phyloP scores from a whole-genome alignment of 306 rosid species.

The Argentina anserina region DNA sequence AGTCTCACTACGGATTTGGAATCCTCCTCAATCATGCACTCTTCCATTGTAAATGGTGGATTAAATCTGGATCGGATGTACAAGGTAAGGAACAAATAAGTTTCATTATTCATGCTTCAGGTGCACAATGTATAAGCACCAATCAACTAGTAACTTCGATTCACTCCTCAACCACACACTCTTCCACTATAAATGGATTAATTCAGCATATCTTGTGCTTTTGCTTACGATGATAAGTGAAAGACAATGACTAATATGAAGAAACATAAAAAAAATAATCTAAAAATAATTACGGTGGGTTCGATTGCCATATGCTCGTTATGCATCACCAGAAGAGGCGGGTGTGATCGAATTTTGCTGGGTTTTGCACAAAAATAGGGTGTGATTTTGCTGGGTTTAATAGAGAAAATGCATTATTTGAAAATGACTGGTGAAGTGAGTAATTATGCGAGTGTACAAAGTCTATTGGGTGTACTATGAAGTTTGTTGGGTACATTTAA shows the following conservation, averaged over 20 bases:
- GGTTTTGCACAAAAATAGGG: no score
- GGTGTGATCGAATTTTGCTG: no score
- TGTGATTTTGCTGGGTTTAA: no score
- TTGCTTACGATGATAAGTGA: not conserved
- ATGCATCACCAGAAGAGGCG: slow-evolving; percentile 69
- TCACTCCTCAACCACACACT: not conserved
- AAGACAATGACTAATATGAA: slow-evolving; percentile 19
- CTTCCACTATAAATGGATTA: not conserved
- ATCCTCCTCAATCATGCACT: no score
- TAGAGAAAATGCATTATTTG: no score
- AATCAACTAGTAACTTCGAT: slow-evolving; percentile 1
- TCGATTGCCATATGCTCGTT: slow-evolving; percentile 43
- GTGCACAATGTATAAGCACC: slow-evolving; percentile 30
- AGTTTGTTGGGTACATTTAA: no score
- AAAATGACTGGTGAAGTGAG: no score
- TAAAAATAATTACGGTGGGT: slow-evolving; percentile 42
- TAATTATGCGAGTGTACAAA: no score
- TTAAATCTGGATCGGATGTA: not conserved
- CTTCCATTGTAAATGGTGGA: no score
- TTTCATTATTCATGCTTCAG: slow-evolving; percentile 15
- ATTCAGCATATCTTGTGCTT: slow-evolving; percentile 9
- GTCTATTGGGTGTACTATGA: no score
- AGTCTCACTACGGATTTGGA: slow-evolving; percentile 44
- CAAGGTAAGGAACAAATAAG: slow-evolving; percentile 5
- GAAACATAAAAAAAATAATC: slow-evolving; percentile 1